phyloP scores from a whole-genome alignment of 2,329 filamentous ascomycete genomes.

The Penicillium aurantiogriseum region DNA sequence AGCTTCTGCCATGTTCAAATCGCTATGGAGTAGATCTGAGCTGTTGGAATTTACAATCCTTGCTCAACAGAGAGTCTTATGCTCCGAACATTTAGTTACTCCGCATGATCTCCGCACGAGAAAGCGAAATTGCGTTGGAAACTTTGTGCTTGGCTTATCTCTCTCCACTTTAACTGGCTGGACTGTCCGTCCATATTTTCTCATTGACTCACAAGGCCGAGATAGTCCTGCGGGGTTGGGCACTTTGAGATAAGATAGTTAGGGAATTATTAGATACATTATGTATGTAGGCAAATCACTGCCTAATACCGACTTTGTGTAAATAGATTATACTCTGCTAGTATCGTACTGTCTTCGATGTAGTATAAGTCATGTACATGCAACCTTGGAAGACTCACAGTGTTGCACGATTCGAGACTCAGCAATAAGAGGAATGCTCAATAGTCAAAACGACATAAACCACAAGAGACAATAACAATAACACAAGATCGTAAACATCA shows the following conservation, averaged over 20 bases:
- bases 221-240: background rate
- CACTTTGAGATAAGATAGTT: background rate
- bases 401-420: background rate
- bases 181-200: slow-evolving; percentile 3
- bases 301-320: background rate
- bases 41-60: background rate
- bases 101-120: slow-evolving; percentile 12
- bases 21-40: background rate
- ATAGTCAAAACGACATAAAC: background rate
- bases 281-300: background rate
- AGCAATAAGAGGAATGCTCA: background rate
- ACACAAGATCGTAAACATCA: slow-evolving; percentile 1
- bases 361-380: background rate
- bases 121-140: background rate
- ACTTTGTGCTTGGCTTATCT: background rate
- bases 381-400: background rate
- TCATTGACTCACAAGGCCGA: slow-evolving; percentile 1
- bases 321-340: background rate
- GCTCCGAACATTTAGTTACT: background rate
- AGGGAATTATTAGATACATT: background rate
- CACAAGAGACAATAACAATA: slow-evolving; percentile 1
- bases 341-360: background rate
- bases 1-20: background rate
- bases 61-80: background rate
- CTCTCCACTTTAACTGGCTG: slow-evolving; percentile 11